Percentiles rank a stretch among this genome's conserved stretches.
phyloP scores from a whole-genome alignment of 2,329 filamentous ascomycete genomes.

The Claviceps lovelessii region DNA sequence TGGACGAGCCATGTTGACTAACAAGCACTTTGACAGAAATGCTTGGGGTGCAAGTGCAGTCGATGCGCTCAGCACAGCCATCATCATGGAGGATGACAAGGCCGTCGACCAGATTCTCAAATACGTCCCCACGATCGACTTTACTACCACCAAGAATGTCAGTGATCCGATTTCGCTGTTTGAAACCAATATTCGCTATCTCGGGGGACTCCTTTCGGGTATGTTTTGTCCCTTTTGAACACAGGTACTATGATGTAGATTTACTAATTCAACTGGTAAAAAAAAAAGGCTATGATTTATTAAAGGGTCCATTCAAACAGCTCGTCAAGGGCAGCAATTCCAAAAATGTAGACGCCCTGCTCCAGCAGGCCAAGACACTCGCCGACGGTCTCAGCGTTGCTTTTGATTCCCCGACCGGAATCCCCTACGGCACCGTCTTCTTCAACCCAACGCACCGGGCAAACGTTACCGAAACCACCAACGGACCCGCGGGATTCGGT shows the following conservation, averaged over 20 bases:
- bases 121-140: conserved; percentile 57
- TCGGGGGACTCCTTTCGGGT: conserved; percentile 68
- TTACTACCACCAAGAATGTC: conserved; percentile 35
- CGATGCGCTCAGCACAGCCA: conserved; percentile 65
- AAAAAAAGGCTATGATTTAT: conserved; percentile 47
- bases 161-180: conserved; percentile 56
- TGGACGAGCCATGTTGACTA: neutral
- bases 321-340: conserved; percentile 27
- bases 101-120: conserved; percentile 58
- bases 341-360: conserved; percentile 38
- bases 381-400: conserved; percentile 62
- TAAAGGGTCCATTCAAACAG: conserved; percentile 48
- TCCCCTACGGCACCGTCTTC: conserved; percentile 56
- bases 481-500: conserved; percentile 62
- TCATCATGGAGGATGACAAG: conserved; percentile 58
- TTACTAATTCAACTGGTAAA: neutral
- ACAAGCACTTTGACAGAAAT: conserved; percentile 38
- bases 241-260: too few species aligned
- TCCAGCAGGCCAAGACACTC: conserved; percentile 52
- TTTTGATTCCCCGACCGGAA: conserved; percentile 60
- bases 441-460: conserved; percentile 38
- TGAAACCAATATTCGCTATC: conserved; percentile 80
- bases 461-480: conserved; percentile 37
- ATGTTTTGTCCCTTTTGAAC: too few species aligned
- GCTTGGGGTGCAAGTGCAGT: conserved; percentile 74